Evolutionary conservation across 106 monocot genomes (phyloP), one percentile per base, ranked within the genome.

Genomic region (Gastrodia elata): DNA sequence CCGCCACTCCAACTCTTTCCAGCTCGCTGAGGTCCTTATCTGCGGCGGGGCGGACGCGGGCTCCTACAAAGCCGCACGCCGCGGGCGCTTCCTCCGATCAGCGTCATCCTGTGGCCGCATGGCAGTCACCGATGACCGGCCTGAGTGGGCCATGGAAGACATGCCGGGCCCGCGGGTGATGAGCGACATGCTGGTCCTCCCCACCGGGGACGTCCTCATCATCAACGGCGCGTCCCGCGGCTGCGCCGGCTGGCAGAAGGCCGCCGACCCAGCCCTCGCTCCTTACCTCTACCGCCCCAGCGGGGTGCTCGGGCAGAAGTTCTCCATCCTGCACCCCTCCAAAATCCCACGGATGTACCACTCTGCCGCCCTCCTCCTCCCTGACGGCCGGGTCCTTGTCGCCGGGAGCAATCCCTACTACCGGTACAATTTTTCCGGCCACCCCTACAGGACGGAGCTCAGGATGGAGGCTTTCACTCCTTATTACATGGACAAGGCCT

Each of bases 171-270:
- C 79, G 9, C 34, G 89, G 20, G 2, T 89, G 22, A 89, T 89
- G 89, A 72, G 42, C 49, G 89, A 89, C 81, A 89, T 89, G 84
- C 25, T 89, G 26, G 65, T 86, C 3, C 86, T 86, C 14, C 89
- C 89, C 8, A 83, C 71, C 55, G 77, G 84, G 3, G 77, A 89
- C 32, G 59, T 89, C 13, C 56, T 89, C 13, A 79, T 89, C 49
- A 81, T 89, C 28, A 89, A 89, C 43, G 89, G 89, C 2, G 86
- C 86, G 13, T 43, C 38, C 0, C 38, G 27, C 24, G 89, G 89
- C 20, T 65, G 64, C 42, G 86, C 89, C 16, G 89, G 89, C 13
- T 86, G 86, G 86, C 30, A 77, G 8, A 71, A 18, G 6, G 83
- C 83, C 10, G 59, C 40, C 15, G 49, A 65, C 14, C 86, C 89